Percentiles rank a stretch among this genome's conserved stretches.
Conservation (phyloP, 1,139 yeast genomes). For the Pichia sp. region DNA sequence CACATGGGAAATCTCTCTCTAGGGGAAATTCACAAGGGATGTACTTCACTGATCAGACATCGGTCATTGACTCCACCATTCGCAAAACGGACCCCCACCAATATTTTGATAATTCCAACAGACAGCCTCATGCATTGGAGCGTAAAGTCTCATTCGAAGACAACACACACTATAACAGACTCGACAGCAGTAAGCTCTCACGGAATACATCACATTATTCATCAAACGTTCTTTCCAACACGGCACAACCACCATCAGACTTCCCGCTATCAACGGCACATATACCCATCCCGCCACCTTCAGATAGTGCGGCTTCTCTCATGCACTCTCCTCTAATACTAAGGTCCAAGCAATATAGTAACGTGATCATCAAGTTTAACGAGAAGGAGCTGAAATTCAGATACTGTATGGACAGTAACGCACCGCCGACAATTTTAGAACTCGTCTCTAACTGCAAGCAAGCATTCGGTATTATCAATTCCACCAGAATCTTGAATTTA, state of each 20-base stretch:
- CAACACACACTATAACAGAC: no score
- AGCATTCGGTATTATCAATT: slow-evolving; percentile 49
- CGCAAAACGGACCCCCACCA: no score
- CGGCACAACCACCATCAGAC: slow-evolving; percentile 4
- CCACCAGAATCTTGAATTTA: slow-evolving; percentile 28
- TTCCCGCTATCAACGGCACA: slow-evolving; percentile 15
- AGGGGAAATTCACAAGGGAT: background rate
- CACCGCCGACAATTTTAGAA: slow-evolving; percentile 66
- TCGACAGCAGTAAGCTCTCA: no score
- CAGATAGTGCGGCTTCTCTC: background rate
- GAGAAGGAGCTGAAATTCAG: slow-evolving; percentile 44
- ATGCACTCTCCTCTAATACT: slow-evolving; percentile 13
- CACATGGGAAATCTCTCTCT: background rate
- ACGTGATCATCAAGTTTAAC: slow-evolving; percentile 39
- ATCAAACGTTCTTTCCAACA: background rate
- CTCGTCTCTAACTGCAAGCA: slow-evolving; percentile 61
- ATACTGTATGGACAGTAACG: slow-evolving; percentile 50
- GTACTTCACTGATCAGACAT: slow-evolving; percentile 5
- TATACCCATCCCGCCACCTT: slow-evolving; percentile 14
- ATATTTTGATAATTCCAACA: no score
- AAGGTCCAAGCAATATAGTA: slow-evolving; percentile 14
- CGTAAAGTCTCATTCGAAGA: no score
- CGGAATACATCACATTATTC: no score
- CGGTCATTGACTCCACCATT: slow-evolving; percentile 16
- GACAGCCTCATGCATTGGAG: no score